Base-by-base conservation (phyloP, 163 green algal species). In the Chlamydomonas reinhardtii region DNA sequence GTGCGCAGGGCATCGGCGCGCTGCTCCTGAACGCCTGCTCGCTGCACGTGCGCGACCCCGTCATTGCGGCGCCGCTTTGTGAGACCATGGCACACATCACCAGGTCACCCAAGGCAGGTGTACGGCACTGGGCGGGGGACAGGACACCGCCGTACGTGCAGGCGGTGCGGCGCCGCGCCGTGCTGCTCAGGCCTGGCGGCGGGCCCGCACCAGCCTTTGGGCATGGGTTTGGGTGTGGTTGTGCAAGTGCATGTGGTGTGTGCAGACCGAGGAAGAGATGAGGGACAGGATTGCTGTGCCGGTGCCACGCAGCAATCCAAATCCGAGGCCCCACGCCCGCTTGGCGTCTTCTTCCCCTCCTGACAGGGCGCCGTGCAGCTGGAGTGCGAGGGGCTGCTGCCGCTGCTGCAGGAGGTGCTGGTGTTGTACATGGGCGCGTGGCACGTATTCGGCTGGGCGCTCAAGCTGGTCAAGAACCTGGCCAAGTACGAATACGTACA, bases 401-500 rank as follows among this genome's bases (percentile, higher is more conserved):
- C 56, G 2, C 68, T 87, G 43, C 83, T 79, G 56, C 84, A 91
- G 86, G 86, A 91, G 80, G 66, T 88, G 79, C 80, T 91, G 31
- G 74, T 86, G 31, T 43, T 56, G 27, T 88, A 88, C 80, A 34
- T 91, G 70, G 87, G 87, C 34, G 78, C 84, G 62, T 91, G 87
- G 87, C 66, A 61, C 34, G 59, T 89, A 16, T 89, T 91, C 54
- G 81, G 76, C 80, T 76, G 70, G 75, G 76, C 84, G 27, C 68
- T 91, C 39, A 91, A 91, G 64, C 27, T 91, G 43, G 14, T 89
- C 12, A 91, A 91, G 71, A 89, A 83, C 70, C 72, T 89, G 25
- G 82, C 82, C 25, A 91, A 91, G 82, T 74, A 91, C 59, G 75
- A 91, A 27, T 73, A 74, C 56, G 16, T 35, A 17, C 54, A 73